Evolutionary conservation across 345 rosid species (phyloP).

Genomic region (Streptanthus diversifolius): DNA sequence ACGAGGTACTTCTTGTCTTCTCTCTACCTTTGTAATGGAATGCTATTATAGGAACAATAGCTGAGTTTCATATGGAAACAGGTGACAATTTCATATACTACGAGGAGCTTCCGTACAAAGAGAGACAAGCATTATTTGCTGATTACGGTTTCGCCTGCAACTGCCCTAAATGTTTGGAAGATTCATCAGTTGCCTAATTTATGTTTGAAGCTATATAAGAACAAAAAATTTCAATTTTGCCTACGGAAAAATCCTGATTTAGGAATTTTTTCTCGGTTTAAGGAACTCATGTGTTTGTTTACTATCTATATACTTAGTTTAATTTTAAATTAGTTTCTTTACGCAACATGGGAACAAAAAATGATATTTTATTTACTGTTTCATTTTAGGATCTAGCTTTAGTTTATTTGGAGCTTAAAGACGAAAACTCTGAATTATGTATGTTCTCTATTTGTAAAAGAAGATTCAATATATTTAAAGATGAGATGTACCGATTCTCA

Average conservation of each 20-base stretch:
- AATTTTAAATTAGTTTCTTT: too few relatives aligned
- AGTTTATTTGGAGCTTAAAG: background rate
- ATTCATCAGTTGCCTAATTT: slow-evolving; percentile 14
- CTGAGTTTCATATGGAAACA: slow-evolving; percentile 24
- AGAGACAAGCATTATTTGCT: slow-evolving; percentile 61
- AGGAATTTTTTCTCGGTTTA: background rate
- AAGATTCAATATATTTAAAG: background rate
- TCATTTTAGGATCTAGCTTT: slow-evolving; percentile 10
- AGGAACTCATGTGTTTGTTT: background rate
- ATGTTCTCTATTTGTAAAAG: background rate
- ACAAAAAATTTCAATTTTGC: slow-evolving; percentile 1
- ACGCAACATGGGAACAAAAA: too few relatives aligned
- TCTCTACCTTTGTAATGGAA: background rate
- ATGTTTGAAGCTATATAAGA: background rate
- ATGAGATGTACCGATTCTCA: background rate
- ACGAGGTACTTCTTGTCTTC: slow-evolving; percentile 53
- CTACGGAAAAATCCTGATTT: background rate
- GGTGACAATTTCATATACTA: slow-evolving; percentile 86
- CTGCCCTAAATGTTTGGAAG: slow-evolving; percentile 61
- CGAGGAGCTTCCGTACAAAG: slow-evolving; percentile 65
- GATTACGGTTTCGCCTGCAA: slow-evolving; percentile 83
- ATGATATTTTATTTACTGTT: too few relatives aligned
- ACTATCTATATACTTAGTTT: background rate
- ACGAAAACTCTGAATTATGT: background rate
- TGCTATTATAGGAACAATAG: background rate